Percentiles rank a stretch among this genome's conserved stretches.
phyloP scores from a whole-genome alignment of 2,329 filamentous ascomycete species.

The Apiospora kogelbergensis region DNA sequence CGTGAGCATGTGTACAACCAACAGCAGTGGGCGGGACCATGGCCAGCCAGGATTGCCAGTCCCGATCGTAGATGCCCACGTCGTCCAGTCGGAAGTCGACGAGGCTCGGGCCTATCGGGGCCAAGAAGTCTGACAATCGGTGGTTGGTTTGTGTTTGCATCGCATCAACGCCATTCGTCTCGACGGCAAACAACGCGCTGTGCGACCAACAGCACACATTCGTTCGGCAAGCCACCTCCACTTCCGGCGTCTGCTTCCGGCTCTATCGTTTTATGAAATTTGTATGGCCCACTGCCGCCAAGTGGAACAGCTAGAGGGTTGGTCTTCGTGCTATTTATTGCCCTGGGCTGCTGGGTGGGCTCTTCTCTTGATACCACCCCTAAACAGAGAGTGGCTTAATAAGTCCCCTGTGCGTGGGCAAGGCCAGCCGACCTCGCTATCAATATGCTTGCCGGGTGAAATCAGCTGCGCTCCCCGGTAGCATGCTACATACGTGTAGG shows the following conservation, averaged over 20 bases:
- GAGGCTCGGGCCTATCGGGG: neutral
- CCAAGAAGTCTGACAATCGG: neutral
- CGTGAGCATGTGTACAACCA: neutral
- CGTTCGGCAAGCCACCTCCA: neutral
- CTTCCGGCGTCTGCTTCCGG: neutral
- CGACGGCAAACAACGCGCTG: neutral
- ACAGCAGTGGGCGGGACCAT: neutral
- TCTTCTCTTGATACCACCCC: neutral
- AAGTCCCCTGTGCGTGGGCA: neutral
- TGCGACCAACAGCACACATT: neutral
- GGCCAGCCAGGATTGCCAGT: neutral
- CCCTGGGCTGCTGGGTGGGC: neutral
- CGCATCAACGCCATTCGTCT: neutral
- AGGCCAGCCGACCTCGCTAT: neutral
- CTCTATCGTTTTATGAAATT: neutral
- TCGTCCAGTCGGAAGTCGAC: neutral
- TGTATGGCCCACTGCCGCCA: constrained; percentile 1
- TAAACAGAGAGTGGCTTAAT: neutral
- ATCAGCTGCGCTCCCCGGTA: neutral
- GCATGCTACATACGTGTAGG: neutral
- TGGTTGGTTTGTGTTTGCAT: neutral
- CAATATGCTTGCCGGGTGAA: neutral
- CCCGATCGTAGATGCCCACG: neutral
- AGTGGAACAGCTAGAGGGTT: neutral
- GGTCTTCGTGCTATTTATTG: neutral